Evolutionary conservation across 1,139 yeast genomes (phyloP), one percentile per base, ranked within the genome.

Genomic region (Diutina siamensis): DNA sequence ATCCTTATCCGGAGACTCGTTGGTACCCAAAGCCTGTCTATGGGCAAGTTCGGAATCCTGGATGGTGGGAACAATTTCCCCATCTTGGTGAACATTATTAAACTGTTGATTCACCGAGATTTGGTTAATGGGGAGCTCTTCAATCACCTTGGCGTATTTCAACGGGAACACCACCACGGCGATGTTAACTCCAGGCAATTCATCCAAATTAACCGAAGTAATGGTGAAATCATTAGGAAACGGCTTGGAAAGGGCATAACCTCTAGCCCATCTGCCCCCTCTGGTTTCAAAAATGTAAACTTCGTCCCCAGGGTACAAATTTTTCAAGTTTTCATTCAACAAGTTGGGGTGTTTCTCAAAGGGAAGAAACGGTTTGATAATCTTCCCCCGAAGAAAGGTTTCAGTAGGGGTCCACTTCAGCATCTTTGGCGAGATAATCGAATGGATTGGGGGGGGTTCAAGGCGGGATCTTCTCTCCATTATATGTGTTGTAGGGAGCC

Each of bases 261-360:
- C 95, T 55, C 95, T 72, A 34, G 81, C 88, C 95, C 95, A 86
- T 50, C 74, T 74, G 15, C 70, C 69, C 42, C 67, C 67, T 52
- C 74, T 75, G 28, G 80, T 69, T 60, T 87, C 96, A 57, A 87
- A 84, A 33, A 85, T 67, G 59, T 75, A 85, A 28, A 85, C 79
- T 51, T 82, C 85, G 58, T 87, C 95, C 34, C 96, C 96, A 19
- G 87, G 82, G 56, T 79, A 81, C 46, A 86, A 61, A 55, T 82
- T 77, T 50, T 65, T 67, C 61, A 74, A 74, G 52, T 61, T 58
- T 2, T 58, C 65, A 51, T 67, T 68, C 47, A 54, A 58, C 48
- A 70, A 60, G 34, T 63, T 62, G 12, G 75, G 74, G 51, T 67
- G 70, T 48, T 68, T 69, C 47, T 77, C 80, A 51, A 74, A 63